Evolutionary conservation across 108 stramenopile genomes (phyloP).

Genomic region (Conticribra guillardii): DNA sequence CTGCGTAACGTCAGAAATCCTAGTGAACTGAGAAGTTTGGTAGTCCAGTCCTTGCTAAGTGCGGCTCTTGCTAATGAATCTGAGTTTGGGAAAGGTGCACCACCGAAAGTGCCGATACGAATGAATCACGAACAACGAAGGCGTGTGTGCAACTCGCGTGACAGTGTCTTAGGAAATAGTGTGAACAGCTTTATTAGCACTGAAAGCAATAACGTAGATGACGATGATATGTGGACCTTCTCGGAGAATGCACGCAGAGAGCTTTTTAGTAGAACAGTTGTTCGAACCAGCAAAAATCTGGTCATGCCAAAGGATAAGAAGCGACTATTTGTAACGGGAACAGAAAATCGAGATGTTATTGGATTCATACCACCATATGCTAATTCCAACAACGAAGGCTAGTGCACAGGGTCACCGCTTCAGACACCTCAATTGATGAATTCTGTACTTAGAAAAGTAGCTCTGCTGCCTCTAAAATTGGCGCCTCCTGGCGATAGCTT

Average conservation of each 20-base stretch:
- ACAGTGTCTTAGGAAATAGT: slow-evolving; percentile 21
- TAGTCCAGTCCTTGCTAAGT: slow-evolving; percentile 49
- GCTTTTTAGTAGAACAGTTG: slow-evolving; percentile 36
- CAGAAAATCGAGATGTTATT: slow-evolving; percentile 6
- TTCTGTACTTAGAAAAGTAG: no score
- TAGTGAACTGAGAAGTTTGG: slow-evolving; percentile 41
- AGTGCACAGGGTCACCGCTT: no score
- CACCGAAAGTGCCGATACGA: slow-evolving; percentile 44
- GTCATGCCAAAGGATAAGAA: slow-evolving; percentile 37
- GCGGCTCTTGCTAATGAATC: slow-evolving; percentile 53
- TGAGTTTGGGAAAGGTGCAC: slow-evolving; percentile 35
- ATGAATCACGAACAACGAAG: slow-evolving; percentile 44
- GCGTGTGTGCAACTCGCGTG: background rate
- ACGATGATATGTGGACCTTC: slow-evolving; percentile 50
- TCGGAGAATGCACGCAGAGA: slow-evolving; percentile 40
- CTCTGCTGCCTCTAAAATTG: no score
- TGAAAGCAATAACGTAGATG: slow-evolving; percentile 17
- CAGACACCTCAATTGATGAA: no score
- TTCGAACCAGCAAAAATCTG: slow-evolving; percentile 24
- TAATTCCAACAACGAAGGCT: background rate
- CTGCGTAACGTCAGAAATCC: slow-evolving; percentile 43
- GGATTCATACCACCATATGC: slow-evolving; percentile 8
- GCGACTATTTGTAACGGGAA: slow-evolving; percentile 30
- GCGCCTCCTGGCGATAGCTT: no score
- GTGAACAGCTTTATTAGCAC: slow-evolving; percentile 31